Conservation (phyloP, 1,284 basidiomycete genomes). For the Inonotus hispidus region DNA sequence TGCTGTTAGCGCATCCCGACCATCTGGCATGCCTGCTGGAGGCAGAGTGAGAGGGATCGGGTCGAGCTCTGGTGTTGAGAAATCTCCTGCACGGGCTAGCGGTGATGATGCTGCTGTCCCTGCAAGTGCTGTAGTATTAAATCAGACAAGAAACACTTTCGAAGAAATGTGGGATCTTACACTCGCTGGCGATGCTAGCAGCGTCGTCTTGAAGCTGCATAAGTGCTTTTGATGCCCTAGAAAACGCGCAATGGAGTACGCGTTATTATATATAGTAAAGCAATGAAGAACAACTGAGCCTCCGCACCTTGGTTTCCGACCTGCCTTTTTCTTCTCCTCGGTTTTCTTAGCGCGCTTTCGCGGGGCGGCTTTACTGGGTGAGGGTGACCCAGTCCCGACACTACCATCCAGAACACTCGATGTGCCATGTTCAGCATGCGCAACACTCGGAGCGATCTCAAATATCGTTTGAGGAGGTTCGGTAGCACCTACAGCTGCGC, state of each 20-base stretch:
- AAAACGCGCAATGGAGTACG: too few relatives aligned
- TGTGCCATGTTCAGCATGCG: conserved; percentile 20
- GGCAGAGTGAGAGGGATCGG: conserved; percentile 16
- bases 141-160: conserved; percentile 7
- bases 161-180: conserved; percentile 26
- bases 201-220: conserved; percentile 30
- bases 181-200: conserved; percentile 38
- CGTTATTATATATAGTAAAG: background rate
- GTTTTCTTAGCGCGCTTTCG: conserved; percentile 34
- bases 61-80: conserved; percentile 28
- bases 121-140: conserved; percentile 29
- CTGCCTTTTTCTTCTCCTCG: conserved; percentile 34
- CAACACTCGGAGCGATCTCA: conserved; percentile 19
- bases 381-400: conserved; percentile 11
- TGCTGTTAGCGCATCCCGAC: conserved; percentile 17
- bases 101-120: conserved; percentile 45
- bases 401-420: conserved; percentile 24
- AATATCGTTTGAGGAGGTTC: conserved; percentile 20
- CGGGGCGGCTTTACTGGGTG: conserved; percentile 25
- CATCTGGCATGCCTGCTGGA: background rate
- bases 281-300: background rate
- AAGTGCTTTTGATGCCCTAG: conserved; percentile 21
- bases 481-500: conserved; percentile 6
- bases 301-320: conserved; percentile 19
- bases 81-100: conserved; percentile 24